These are phyloP conservation scores for Massariosphaeria phaeospora DNA, from an alignment of 495 filamentous ascomycete genomes.

Conservation along the genomic window DNA sequence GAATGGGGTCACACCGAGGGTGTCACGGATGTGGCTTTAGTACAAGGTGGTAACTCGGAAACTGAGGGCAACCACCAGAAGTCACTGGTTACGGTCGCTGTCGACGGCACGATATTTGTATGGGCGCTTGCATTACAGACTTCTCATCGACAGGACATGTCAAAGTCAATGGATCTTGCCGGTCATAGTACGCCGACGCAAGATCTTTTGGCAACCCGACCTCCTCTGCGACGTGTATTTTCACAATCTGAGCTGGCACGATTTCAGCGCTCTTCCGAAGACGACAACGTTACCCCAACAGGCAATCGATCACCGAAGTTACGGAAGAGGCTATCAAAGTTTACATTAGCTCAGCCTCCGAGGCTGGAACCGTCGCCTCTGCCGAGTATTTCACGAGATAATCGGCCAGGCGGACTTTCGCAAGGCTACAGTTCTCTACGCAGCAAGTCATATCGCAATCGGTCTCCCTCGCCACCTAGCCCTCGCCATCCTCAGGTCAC, in stretches of 20 bases:
- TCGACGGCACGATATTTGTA: conserved; percentile 43
- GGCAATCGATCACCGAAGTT: conserved; percentile 35
- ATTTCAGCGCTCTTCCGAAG: conserved; percentile 35
- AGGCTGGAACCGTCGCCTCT: conserved; percentile 38
- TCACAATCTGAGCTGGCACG: conserved; percentile 40
- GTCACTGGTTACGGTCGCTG: conserved; percentile 40
- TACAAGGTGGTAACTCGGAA: conserved; percentile 36
- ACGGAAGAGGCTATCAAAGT: conserved; percentile 32
- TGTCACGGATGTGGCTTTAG: conserved; percentile 72
- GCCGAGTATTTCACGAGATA: conserved; percentile 14
- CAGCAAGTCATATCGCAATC: conserved; percentile 23
- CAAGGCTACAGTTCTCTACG: conserved; percentile 8
- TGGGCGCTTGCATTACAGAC: conserved; percentile 35
- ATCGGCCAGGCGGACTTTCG: conserved; percentile 4
- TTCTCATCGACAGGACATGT: conserved; percentile 22
- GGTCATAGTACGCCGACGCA: conserved; percentile 21
- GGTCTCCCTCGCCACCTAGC: conserved; percentile 40
- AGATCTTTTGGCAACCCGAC: conserved; percentile 29
- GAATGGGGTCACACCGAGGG: conserved; percentile 95
- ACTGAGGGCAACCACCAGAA: conserved; percentile 8
- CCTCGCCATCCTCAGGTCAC: conserved; percentile 26
- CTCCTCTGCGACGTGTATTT: conserved; percentile 40
- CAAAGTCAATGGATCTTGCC: conserved; percentile 29
- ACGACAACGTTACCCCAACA: conserved; percentile 30
- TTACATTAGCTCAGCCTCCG: conserved; percentile 38